Evolutionary conservation across 257 asterid species (phyloP).

Genomic region (Mentha longifolia): DNA sequence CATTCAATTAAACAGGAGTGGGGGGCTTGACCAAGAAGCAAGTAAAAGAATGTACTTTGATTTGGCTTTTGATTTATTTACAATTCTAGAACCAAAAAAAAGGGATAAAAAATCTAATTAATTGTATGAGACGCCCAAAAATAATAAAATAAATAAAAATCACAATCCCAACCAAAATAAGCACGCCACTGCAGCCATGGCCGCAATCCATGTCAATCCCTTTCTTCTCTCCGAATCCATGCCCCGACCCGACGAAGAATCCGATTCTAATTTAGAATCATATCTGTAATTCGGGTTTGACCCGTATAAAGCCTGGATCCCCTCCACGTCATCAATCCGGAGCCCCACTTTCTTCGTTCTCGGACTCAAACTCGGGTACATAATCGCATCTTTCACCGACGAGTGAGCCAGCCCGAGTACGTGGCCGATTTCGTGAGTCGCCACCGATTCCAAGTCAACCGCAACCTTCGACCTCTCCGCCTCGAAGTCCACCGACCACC

Average conservation of each 20-base stretch:
- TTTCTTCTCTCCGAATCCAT: constrained; percentile 32
- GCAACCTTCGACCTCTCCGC: constrained; percentile 63
- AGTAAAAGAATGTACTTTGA: constrained; percentile 29
- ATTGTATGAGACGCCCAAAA: not conserved
- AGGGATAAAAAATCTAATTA: not conserved
- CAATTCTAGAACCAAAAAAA: constrained; percentile 12
- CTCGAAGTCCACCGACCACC: constrained; percentile 79
- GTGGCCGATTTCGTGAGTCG: constrained; percentile 93
- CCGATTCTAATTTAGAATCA: constrained; percentile 58
- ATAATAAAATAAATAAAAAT: constrained; percentile 21
- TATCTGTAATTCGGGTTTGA: constrained; percentile 69
- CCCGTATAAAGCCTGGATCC: constrained; percentile 79
- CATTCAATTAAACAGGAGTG: too few relatives aligned
- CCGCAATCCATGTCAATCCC: constrained; percentile 41
- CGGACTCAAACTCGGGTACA: constrained; percentile 86
- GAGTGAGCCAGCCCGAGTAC: constrained; percentile 90
- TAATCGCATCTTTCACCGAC: constrained; percentile 74
- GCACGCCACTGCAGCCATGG: constrained; percentile 29
- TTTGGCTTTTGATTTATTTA: constrained; percentile 13
- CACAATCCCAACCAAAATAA: constrained; percentile 38
- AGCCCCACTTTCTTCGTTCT: constrained; percentile 77
- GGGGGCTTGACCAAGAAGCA: not conserved
- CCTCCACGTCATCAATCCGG: constrained; percentile 80
- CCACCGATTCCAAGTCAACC: constrained; percentile 93
- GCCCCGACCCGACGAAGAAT: constrained; percentile 58